Evolutionary conservation across 768 basidiomycete species (phyloP).

Genomic region (Tricholoma sp.): DNA sequence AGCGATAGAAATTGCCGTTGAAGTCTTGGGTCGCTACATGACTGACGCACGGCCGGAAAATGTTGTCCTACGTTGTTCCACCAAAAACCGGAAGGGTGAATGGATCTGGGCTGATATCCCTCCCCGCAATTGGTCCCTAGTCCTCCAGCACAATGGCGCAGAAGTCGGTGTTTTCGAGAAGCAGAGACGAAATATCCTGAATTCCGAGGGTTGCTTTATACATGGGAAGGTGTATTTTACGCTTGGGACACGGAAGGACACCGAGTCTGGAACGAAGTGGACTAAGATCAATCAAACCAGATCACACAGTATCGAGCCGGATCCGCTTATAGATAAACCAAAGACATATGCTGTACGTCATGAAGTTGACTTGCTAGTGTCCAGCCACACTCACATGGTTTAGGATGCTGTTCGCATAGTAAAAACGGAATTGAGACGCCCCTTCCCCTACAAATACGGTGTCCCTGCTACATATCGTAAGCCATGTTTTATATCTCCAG

Average conservation of each 20-base stretch:
- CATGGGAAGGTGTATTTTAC: constrained; percentile 1
- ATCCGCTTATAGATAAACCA: neutral
- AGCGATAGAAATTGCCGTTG: neutral
- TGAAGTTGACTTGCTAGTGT: neutral
- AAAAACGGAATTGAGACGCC: neutral
- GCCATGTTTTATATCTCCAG: neutral
- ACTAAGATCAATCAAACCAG: neutral
- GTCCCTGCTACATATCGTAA: neutral
- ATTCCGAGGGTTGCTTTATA: neutral
- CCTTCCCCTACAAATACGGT: too few relatives aligned
- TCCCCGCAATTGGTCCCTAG: constrained; percentile 8
- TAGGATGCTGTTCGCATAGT: neutral
- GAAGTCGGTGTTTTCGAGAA: constrained; percentile 11
- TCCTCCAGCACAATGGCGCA: neutral
- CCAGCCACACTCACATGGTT: neutral
- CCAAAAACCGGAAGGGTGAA: constrained; percentile 7
- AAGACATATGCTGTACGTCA: neutral
- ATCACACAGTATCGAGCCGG: neutral
- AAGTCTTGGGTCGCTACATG: constrained; percentile 4
- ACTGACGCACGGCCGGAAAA: neutral
- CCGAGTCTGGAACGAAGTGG: neutral
- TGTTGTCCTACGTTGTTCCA: constrained; percentile 10
- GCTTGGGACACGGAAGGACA: neutral
- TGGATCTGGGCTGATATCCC: constrained; percentile 16
- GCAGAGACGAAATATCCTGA: neutral